Evolutionary conservation across 805 yeast species (phyloP), one percentile per base, ranked within the genome.

Genomic region (Candida chilensis): DNA sequence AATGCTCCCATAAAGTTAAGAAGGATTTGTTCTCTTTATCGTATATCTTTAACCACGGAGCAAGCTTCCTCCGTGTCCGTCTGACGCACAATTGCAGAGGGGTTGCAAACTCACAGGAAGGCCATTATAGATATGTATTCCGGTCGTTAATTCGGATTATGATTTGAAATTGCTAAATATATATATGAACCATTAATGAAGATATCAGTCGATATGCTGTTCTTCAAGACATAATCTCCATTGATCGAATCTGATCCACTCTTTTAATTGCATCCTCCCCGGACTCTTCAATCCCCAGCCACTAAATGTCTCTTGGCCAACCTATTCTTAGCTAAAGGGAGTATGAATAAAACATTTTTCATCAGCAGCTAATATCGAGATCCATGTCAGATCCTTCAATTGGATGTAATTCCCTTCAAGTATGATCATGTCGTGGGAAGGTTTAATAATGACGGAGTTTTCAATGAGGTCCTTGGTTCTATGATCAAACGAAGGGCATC

Each of bases 401-500:
- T 48, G 48, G 13, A 63, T 56, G 36, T 63, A 63, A 35, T 60
- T 60, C 2, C 70, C 70, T 37, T 63, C 70, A 5, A 63, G 37
- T 5, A 63, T 36, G 12, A 63, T 44, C 3, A 61, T 45, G 24
- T 40, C 32, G 3, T 41, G 36, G 1, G 45, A 50, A 2, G 52
- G 45, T 5, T 32, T 37, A 8, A 62, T 52, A 16, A 9, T 30
- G 11, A 60, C 51, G 27, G 52, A 56, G 29, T 51, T 40, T 29
- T 55, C 63, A 5, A 48, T 47, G 1, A 68, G 70, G 39, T 63
- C 68, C 32, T 63, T 62, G 19, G 49, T 17, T 27, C 46, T 42
- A 38, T 63, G 69, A 38, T 58, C 64, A 38, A 63, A 63, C 30
- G 57, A 52, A 3, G 68, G 67, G n/a, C 69, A 11, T n/a, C n/a